phyloP scores from a whole-genome alignment of 768 basidiomycete genomes.

The Pholiota microspora region DNA sequence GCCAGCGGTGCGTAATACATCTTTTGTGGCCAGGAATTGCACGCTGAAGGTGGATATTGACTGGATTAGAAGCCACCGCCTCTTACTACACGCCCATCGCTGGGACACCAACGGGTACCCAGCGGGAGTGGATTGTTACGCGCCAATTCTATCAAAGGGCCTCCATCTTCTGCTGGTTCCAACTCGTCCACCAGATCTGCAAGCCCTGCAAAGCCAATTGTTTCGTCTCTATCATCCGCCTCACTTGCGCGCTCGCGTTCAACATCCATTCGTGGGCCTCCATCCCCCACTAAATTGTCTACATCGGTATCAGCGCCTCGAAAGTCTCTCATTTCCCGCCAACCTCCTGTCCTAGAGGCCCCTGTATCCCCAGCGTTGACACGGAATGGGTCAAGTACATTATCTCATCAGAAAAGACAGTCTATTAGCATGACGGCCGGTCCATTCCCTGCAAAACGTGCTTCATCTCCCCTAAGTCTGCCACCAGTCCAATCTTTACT shows the following conservation, averaged over 20 bases:
- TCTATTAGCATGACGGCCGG: conserved; percentile 12
- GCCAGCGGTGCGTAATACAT: conserved; percentile 11
- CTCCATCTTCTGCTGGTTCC: conserved; percentile 46
- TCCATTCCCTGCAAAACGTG: conserved; percentile 28
- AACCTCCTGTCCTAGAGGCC: conserved; percentile 36
- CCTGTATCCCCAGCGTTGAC: conserved; percentile 31
- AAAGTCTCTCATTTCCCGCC: conserved; percentile 44
- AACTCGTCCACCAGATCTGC: conserved; percentile 57
- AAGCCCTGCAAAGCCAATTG: conserved; percentile 57
- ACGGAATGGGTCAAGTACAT: conserved; percentile 25
- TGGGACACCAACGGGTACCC: conserved; percentile 57
- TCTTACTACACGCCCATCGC: conserved; percentile 21
- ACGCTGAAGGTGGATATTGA: background rate
- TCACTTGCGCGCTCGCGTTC: conserved; percentile 20
- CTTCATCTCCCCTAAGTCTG: conserved; percentile 37
- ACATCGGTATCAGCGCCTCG: conserved; percentile 44
- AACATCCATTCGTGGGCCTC: conserved; percentile 24
- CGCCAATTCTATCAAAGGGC: conserved; percentile 35
- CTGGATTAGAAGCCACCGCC: conserved; percentile 20
- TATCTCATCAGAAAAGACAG: background rate
- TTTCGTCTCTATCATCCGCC: conserved; percentile 25
- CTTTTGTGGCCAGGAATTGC: background rate
- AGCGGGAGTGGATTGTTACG: conserved; percentile 44
- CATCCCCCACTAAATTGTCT: conserved; percentile 59
- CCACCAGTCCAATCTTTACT: conserved; percentile 27